phyloP scores from a whole-genome alignment of 1,284 basidiomycete genomes.

The Ceratobasidium sp. region DNA sequence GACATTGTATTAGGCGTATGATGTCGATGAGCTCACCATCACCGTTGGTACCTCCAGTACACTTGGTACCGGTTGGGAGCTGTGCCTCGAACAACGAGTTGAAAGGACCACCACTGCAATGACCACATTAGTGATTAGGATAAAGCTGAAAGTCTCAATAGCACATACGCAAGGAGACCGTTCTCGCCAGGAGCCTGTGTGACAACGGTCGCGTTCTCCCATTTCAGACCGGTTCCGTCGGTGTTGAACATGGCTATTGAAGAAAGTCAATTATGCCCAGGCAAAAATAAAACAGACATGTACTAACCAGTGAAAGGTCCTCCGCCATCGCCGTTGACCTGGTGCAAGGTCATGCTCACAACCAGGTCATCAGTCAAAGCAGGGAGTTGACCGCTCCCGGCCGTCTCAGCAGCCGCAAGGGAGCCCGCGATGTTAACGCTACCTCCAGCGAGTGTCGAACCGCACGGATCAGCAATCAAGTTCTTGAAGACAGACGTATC shows the following conservation, averaged over 20 bases:
- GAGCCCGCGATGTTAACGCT: slow-evolving; percentile 37
- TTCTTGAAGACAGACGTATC: slow-evolving; percentile 43
- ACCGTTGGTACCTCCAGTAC: slow-evolving; percentile 32
- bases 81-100: slow-evolving; percentile 40
- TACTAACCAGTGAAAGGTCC: slow-evolving; percentile 36
- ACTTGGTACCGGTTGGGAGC: slow-evolving; percentile 25
- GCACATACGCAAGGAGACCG: slow-evolving; percentile 29
- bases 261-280: background rate
- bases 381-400: slow-evolving; percentile 28
- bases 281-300: background rate
- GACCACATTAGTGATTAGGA: background rate
- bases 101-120: slow-evolving; percentile 30
- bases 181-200: slow-evolving; percentile 42
- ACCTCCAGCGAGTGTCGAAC: slow-evolving; percentile 42
- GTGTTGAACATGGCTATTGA: slow-evolving; percentile 39
- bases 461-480: slow-evolving; percentile 34
- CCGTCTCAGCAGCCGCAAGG: slow-evolving; percentile 37
- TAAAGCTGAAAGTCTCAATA: background rate
- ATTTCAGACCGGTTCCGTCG: slow-evolving; percentile 39
- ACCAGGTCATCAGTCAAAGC: slow-evolving; percentile 31
- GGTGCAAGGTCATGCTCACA: slow-evolving; percentile 33
- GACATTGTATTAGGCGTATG: background rate
- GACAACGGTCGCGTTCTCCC: slow-evolving; percentile 34
- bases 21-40: slow-evolving; percentile 19
- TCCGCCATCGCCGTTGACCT: slow-evolving; percentile 41